A percentile compares a stretch with the other conserved stretches of the same genome.
phyloP scores from a whole-genome alignment of 2,329 filamentous ascomycete genomes.

The Curvularia spicifera region DNA sequence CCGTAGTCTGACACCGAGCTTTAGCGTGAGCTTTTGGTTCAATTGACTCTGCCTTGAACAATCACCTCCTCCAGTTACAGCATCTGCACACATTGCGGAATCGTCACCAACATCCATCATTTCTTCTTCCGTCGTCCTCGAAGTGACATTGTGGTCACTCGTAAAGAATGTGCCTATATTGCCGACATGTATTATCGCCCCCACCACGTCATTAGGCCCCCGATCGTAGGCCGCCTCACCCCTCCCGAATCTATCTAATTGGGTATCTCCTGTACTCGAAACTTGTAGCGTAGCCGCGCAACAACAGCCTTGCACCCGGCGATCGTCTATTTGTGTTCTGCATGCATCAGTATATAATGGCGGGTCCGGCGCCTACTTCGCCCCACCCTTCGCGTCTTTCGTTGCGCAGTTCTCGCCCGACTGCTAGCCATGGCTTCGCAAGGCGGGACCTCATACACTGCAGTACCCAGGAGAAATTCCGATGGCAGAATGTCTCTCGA shows the following conservation, averaged over 20 bases:
- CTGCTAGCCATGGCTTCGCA: background rate
- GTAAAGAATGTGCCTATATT: background rate
- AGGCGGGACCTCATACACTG: background rate
- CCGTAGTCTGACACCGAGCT: slow-evolving; percentile 80
- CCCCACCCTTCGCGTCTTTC: background rate
- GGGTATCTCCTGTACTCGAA: background rate
- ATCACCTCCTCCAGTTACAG: background rate
- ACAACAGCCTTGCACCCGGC: background rate
- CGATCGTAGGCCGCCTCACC: background rate
- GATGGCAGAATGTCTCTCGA: background rate
- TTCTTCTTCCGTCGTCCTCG: background rate
- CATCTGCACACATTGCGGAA: background rate
- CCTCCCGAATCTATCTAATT: background rate
- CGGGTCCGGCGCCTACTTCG: background rate
- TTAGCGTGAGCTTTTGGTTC: slow-evolving; percentile 96
- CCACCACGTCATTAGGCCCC: background rate
- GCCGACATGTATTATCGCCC: background rate
- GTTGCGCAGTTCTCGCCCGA: background rate
- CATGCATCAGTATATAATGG: background rate
- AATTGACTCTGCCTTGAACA: slow-evolving; percentile 17
- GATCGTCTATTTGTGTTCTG: background rate
- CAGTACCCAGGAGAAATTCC: background rate
- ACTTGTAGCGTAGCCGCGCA: background rate
- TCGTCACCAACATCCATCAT: background rate
- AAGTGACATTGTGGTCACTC: background rate